Percentiles rank a stretch among this genome's conserved stretches.
These are phyloP conservation scores for Condylostoma magnum DNA, from an alignment of 169 alveolate species.

Conservation along the genomic window DNA sequence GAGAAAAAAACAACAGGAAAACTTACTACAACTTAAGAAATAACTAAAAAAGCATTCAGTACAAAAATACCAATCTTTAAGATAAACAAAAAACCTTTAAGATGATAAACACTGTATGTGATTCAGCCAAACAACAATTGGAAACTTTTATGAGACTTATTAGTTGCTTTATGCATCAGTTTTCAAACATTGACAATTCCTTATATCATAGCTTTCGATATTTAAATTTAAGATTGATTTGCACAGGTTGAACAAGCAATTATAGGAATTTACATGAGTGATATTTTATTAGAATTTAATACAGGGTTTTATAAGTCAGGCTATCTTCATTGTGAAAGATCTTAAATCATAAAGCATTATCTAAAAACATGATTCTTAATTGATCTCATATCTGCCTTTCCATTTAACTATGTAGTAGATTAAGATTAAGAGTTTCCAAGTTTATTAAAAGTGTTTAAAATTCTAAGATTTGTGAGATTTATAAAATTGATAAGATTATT, in stretches of 20 bases:
- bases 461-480: constrained; percentile 9
- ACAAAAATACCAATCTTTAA: too few relatives aligned
- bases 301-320: constrained; percentile 56
- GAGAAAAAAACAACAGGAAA: too few relatives aligned
- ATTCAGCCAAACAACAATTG: constrained; percentile 5
- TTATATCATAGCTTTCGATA: constrained; percentile 39
- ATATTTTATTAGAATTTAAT: constrained; percentile 40
- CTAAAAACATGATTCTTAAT: constrained; percentile 41
- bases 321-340: constrained; percentile 32
- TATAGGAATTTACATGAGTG: constrained; percentile 37
- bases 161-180: constrained; percentile 28
- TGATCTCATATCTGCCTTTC: constrained; percentile 44
- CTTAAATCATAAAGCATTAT: constrained; percentile 26
- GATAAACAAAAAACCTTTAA: too few relatives aligned
- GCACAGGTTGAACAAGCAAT: constrained; percentile 29
- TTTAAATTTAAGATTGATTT: background rate
- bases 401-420: constrained; percentile 33
- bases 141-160: constrained; percentile 23
- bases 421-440: too few relatives aligned
- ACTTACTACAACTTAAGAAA: too few relatives aligned
- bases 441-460: background rate
- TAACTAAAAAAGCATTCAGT: too few relatives aligned
- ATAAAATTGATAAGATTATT: background rate
- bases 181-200: constrained; percentile 45
- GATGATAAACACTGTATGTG: too few relatives aligned